A percentile compares a stretch with the other conserved stretches of the same genome.
Conservation (phyloP, 2,329 filamentous ascomycete species). For the Ploettnerulaceae sp. region DNA sequence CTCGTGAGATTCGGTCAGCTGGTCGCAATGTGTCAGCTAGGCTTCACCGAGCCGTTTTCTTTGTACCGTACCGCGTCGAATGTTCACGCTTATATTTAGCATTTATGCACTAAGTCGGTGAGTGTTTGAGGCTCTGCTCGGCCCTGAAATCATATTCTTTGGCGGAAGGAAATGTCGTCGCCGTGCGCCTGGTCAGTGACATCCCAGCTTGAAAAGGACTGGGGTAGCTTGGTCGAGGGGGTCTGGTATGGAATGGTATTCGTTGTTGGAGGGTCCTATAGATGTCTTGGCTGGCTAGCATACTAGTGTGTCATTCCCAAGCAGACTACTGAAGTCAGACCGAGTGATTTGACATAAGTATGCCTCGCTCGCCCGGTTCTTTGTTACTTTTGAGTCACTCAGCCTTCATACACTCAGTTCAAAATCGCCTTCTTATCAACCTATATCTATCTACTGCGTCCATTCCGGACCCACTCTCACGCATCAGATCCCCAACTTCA, state of each 20-base stretch:
- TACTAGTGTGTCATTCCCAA: constrained; percentile 7
- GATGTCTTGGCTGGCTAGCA: constrained; percentile 13
- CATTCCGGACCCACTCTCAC: background rate
- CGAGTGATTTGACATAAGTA: constrained; percentile 19
- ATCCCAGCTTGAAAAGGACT: constrained; percentile 8
- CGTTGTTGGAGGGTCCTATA: constrained; percentile 1
- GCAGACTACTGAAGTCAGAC: constrained; percentile 10
- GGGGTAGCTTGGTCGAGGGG: constrained; percentile 15
- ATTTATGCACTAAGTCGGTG: constrained; percentile 11
- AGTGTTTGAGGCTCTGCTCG: constrained; percentile 13
- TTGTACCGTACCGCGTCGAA: too few relatives aligned
- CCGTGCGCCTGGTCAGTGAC: constrained; percentile 4
- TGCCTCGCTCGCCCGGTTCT: constrained; percentile 1
- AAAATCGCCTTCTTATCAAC: background rate
- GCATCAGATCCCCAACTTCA: constrained; percentile 2
- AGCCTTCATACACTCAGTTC: constrained; percentile 1
- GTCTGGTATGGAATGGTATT: constrained; percentile 7
- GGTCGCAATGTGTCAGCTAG: constrained; percentile 1
- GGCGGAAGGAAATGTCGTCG: background rate
- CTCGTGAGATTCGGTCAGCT: constrained; percentile 8
- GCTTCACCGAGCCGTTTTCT: constrained; percentile 1
- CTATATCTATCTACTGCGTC: background rate
- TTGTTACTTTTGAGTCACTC: constrained; percentile 2
- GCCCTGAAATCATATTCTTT: background rate
- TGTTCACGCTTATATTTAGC: background rate